phyloP scores from a whole-genome alignment of 768 basidiomycete genomes.

The Russula olivacea region DNA sequence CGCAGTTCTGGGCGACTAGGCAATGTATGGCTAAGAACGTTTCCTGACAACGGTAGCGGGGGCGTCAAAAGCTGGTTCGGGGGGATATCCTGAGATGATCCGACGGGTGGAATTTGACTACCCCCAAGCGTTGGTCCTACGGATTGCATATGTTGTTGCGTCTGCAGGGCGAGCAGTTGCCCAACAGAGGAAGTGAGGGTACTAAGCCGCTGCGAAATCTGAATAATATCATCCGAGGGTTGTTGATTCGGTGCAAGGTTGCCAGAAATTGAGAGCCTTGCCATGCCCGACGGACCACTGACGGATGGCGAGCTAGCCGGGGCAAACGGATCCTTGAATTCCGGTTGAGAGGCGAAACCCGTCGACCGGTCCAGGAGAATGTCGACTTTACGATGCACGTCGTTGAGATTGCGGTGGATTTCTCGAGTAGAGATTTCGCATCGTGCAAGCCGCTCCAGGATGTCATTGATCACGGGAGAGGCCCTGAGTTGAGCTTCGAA shows the following conservation, averaged over 20 bases:
- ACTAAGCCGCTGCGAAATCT: conserved; percentile 73
- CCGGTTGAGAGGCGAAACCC: conserved; percentile 41
- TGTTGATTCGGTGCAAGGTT: conserved; percentile 66
- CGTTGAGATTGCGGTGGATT: conserved; percentile 66
- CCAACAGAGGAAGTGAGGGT: conserved; percentile 80
- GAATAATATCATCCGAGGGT: conserved; percentile 63
- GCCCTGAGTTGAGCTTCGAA: conserved; percentile 72
- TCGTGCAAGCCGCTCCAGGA: conserved; percentile 66
- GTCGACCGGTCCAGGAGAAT: conserved; percentile 66
- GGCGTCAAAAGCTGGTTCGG: conserved; percentile 37
- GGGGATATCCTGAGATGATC: conserved; percentile 41
- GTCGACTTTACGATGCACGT: conserved; percentile 73
- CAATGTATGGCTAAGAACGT: conserved; percentile 52
- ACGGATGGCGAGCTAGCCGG: conserved; percentile 31
- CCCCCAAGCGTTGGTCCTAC: conserved; percentile 28
- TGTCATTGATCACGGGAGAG: conserved; percentile 69
- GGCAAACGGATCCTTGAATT: conserved; percentile 81
- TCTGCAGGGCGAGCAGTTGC: conserved; percentile 75
- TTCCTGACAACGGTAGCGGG: conserved; percentile 35
- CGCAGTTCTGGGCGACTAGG: conserved; percentile 63
- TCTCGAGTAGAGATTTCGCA: conserved; percentile 66
- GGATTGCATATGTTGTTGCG: conserved; percentile 47
- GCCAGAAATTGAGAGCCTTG: conserved; percentile 58
- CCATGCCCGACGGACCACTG: conserved; percentile 36
- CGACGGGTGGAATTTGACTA: conserved; percentile 30